phyloP scores from a whole-genome alignment of 805 yeast species.

The Candida sakaeoensis region DNA sequence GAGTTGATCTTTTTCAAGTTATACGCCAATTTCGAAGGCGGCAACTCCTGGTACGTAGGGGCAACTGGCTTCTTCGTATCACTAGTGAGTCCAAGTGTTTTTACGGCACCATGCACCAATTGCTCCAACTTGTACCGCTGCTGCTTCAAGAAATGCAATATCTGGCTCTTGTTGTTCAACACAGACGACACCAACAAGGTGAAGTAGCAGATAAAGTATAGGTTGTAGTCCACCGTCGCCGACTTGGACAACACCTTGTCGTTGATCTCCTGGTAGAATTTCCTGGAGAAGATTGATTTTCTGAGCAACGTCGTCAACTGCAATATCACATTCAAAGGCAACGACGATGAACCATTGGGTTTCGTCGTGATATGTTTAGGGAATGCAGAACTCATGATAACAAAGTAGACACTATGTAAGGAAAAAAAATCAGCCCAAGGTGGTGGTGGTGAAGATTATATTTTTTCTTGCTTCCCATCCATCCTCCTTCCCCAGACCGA shows the following conservation, averaged over 20 bases:
- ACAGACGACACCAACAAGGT: conserved; percentile 34
- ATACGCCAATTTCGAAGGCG: conserved; percentile 23
- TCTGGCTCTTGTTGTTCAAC: conserved; percentile 34
- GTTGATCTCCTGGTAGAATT: conserved; percentile 39
- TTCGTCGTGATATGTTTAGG: neutral
- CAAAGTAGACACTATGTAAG: neutral
- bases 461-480: neutral
- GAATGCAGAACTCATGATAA: neutral
- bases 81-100: conserved; percentile 5
- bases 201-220: conserved; percentile 43
- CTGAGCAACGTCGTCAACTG: conserved; percentile 23
- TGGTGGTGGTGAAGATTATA: neutral
- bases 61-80: conserved; percentile 13
- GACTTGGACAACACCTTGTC: conserved; percentile 34
- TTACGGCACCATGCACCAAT: conserved; percentile 11
- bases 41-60: conserved; percentile 13
- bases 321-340: conserved; percentile 9
- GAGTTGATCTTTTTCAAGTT: conserved; percentile 34
- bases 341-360: conserved; percentile 4
- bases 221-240: conserved; percentile 34
- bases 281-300: conserved; percentile 32
- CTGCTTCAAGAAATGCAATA: conserved; percentile 23
- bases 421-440: too few species aligned
- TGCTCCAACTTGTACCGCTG: conserved; percentile 24
- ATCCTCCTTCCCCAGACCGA: too few species aligned